These are phyloP conservation scores for Millerozyma acaciae DNA, from an alignment of 805 yeast genomes.

Conservation along the genomic window DNA sequence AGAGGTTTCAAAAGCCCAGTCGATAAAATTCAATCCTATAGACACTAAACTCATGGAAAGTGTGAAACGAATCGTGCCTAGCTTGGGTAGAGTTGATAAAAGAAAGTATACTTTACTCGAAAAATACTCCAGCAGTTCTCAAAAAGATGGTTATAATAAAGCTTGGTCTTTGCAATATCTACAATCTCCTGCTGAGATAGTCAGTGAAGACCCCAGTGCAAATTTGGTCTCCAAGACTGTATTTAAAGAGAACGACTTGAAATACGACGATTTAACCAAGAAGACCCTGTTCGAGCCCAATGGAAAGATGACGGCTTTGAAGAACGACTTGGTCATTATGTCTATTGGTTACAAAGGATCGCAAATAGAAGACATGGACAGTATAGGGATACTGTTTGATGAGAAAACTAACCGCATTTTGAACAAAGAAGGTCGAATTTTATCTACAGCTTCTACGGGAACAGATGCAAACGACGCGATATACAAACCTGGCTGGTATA, in stretches of 20 bases:
- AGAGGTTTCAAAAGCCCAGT: constrained; percentile 48
- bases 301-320: constrained; percentile 21
- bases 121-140: constrained; percentile 34
- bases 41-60: constrained; percentile 27
- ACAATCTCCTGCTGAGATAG: constrained; percentile 56
- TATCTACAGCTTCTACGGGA: constrained; percentile 12
- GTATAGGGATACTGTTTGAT: constrained; percentile 27
- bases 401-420: constrained; percentile 20
- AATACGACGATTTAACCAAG: constrained; percentile 32
- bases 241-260: constrained; percentile 47
- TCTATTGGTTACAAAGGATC: constrained; percentile 81
- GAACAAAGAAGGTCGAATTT: constrained; percentile 34
- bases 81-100: constrained; percentile 51
- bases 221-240: constrained; percentile 41
- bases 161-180: constrained; percentile 71
- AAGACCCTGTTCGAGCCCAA: constrained; percentile 32
- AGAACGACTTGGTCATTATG: constrained; percentile 66
- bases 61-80: constrained; percentile 12
- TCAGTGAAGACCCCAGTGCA: constrained; percentile 34
- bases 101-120: constrained; percentile 62
- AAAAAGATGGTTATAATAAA: constrained; percentile 12
- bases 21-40: constrained; percentile 40
- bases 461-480: constrained; percentile 16
- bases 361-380: constrained; percentile 56
- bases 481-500: constrained; percentile 54